Conservation (phyloP, 345 rosid species). For the Eucalyptus pauciflora region DNA sequence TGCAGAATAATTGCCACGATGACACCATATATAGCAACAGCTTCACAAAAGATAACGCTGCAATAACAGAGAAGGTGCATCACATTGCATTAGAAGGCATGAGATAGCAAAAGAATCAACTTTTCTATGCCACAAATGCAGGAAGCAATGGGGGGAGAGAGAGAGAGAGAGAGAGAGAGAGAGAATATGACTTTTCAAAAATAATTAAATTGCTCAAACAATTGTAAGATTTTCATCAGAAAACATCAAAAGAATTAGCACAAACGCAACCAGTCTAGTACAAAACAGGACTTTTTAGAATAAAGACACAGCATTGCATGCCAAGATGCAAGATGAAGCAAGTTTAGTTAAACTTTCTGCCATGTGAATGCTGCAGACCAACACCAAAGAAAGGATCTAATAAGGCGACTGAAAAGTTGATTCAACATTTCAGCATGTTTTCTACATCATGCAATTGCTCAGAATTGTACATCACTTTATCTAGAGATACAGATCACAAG, state of each 20-base stretch:
- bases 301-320: background rate
- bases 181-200: background rate
- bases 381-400: background rate
- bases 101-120: background rate
- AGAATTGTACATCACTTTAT: background rate
- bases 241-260: background rate
- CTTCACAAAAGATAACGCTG: conserved; percentile 99
- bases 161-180: background rate
- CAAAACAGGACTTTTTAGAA: background rate
- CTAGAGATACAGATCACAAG: background rate
- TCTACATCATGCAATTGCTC: background rate
- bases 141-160: background rate
- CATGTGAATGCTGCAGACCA: background rate
- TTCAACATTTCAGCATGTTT: background rate
- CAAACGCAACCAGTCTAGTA: background rate
- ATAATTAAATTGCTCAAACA: background rate
- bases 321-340: background rate
- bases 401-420: background rate
- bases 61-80: background rate
- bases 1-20: conserved; percentile 95
- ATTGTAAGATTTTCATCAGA: background rate
- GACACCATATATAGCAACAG: conserved; percentile 98
- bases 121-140: background rate
- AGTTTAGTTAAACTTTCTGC: background rate
- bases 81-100: background rate